Evolutionary conservation across 164 flowering plant genomes (phyloP).

Genomic region (Echeveria elegans): DNA sequence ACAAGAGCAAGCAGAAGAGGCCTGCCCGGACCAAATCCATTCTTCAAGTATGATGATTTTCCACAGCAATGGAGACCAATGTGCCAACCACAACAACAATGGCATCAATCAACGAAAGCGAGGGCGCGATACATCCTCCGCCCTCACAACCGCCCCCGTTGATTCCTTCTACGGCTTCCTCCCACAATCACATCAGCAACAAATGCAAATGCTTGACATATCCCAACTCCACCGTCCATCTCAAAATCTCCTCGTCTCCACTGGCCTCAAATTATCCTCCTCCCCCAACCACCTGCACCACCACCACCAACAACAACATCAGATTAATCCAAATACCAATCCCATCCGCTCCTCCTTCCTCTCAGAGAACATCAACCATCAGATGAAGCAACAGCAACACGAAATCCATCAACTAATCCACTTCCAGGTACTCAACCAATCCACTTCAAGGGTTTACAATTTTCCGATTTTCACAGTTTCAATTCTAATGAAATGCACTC

Average conservation of each 20-base stretch:
- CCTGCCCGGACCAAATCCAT: background rate
- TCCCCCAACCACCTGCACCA: background rate
- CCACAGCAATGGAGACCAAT: conserved; percentile 25
- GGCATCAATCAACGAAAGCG: background rate
- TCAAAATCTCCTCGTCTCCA: background rate
- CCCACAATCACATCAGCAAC: background rate
- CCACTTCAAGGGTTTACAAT: background rate
- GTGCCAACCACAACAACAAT: conserved; percentile 28
- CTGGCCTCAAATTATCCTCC: background rate
- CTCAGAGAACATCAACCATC: conserved; percentile 35
- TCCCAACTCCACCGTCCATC: background rate
- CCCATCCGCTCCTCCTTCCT: background rate
- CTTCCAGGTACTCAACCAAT: conserved; percentile 44
- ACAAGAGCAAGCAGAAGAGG: background rate
- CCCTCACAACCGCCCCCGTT: background rate
- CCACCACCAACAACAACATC: background rate
- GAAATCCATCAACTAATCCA: conserved; percentile 66
- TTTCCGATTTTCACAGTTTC: background rate
- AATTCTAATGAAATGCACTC: background rate
- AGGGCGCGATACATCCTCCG: background rate
- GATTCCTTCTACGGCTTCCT: background rate
- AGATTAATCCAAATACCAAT: background rate
- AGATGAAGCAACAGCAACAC: conserved; percentile 55
- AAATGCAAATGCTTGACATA: background rate
- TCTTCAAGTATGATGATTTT: conserved; percentile 37